Percentiles rank a stretch among this genome's conserved stretches.
Conservation (phyloP, 2,329 filamentous ascomycete genomes). For the Ceratocystis variospora region DNA sequence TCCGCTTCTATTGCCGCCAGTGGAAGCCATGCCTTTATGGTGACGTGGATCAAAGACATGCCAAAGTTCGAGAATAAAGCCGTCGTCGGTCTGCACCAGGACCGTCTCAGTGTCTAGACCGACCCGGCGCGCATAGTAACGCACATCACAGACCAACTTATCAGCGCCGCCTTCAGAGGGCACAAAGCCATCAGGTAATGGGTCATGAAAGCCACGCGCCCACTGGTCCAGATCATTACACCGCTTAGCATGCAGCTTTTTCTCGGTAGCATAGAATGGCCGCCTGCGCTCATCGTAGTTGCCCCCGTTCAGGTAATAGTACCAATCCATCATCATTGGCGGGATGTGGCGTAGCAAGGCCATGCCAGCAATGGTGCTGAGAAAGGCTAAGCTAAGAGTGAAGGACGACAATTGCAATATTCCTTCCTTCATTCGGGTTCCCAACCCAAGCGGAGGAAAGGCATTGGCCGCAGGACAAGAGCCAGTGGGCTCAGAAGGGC, state of each 20-base stretch:
- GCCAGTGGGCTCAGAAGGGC: background rate
- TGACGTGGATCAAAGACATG: slow-evolving; percentile 68
- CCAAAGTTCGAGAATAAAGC: slow-evolving; percentile 79
- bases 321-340: slow-evolving; percentile 33
- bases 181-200: slow-evolving; percentile 38
- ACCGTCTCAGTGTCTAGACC: slow-evolving; percentile 75
- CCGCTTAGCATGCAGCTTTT: slow-evolving; percentile 42
- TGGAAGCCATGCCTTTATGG: slow-evolving; percentile 37
- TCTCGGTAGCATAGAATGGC: slow-evolving; percentile 63
- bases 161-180: slow-evolving; percentile 73
- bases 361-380: slow-evolving; percentile 61
- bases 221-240: slow-evolving; percentile 48
- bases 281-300: slow-evolving; percentile 44
- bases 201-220: slow-evolving; percentile 25
- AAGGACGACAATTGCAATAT: slow-evolving; percentile 55
- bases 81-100: slow-evolving; percentile 82
- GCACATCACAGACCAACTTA: slow-evolving; percentile 61
- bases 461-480: background rate
- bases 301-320: slow-evolving; percentile 42
- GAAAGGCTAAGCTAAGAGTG: slow-evolving; percentile 63
- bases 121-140: slow-evolving; percentile 76
- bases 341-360: slow-evolving; percentile 56
- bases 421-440: slow-evolving; percentile 44
- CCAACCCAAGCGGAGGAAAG: background rate
- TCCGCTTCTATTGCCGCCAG: background rate